Evolutionary conservation across 345 rosid genomes (phyloP), one percentile per base, ranked within the genome.

Genomic region (Eucalyptus virginea): DNA sequence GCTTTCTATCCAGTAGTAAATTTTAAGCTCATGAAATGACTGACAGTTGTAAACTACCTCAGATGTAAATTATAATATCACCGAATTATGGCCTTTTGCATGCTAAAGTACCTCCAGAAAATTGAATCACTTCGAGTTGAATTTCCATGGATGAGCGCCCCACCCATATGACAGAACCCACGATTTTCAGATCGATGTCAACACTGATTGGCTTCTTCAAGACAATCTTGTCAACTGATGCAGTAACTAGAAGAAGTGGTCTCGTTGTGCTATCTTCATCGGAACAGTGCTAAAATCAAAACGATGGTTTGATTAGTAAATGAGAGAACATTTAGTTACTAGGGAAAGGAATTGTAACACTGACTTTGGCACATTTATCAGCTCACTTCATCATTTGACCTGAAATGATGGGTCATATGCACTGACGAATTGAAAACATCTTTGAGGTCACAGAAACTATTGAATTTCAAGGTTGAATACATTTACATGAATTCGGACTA

Each of bases 81-180:
- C 28, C 4, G 13, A 86, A 86, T 51, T 77, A 77, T 1, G 9
- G 54, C 58, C 15, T 50, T 44, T 58, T 52, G 67, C 23, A 54
- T 19, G 77, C n/a, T 32, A 52, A 2, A 40, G 58, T 91, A 94
- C 96, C 96, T 89, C 92, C 87, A 21, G 87, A 37, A 86, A 92
- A 87, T 88, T 96, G 97, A 90, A 93, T 93, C 81, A 97, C 96
- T 89, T 97, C 96, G 40, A 97, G 96, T 90, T 96, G 98, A 92
- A 97, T 92, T 90, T 97, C 98, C 47, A 97, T 95, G 19, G 99
- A 97, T 17, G 99, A 96, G 65, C 94, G 93, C 8, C 99, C 99
- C 87, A 97, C 97, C 99, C 97, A 97, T 90, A 95, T 93, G 45
- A 92, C 99, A 91, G 96, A 92, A 91, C 96, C 99, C 85, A 93